Percentiles rank a stretch among this genome's conserved stretches.
These are phyloP conservation scores for Xanthoparmelia taractica DNA, from an alignment of 495 filamentous ascomycete species.

Conservation along the genomic window DNA sequence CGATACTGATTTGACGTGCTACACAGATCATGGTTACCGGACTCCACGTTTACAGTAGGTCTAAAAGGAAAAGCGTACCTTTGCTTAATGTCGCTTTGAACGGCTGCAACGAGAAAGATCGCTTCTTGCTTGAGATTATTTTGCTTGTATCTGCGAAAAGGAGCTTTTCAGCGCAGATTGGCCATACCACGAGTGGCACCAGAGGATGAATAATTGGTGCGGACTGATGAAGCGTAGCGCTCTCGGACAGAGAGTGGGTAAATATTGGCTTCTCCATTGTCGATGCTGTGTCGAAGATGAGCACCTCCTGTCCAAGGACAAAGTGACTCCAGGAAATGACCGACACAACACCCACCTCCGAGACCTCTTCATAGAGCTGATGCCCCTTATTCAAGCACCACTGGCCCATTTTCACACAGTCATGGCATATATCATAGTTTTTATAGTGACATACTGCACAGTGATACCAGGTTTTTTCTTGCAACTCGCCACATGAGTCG, in stretches of 20 bases:
- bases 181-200: background rate
- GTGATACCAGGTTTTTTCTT: background rate
- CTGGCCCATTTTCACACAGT: background rate
- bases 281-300: background rate
- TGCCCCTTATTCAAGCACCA: background rate
- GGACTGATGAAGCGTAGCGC: background rate
- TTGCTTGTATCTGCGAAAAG: background rate
- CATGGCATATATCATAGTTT: background rate
- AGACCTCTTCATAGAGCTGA: background rate
- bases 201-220: background rate
- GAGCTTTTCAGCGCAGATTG: background rate
- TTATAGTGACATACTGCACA: background rate
- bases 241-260: background rate
- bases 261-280: background rate
- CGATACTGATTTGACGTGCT: background rate
- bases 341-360: background rate
- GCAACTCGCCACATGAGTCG: background rate
- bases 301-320: background rate
- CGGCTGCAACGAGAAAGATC: background rate
- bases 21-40: too few species aligned
- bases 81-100: background rate
- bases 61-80: background rate
- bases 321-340: background rate
- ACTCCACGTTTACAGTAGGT: too few species aligned
- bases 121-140: background rate